Evolutionary conservation across 2,329 filamentous ascomycete genomes (phyloP).

Genomic region (Botryotinia calthae): DNA sequence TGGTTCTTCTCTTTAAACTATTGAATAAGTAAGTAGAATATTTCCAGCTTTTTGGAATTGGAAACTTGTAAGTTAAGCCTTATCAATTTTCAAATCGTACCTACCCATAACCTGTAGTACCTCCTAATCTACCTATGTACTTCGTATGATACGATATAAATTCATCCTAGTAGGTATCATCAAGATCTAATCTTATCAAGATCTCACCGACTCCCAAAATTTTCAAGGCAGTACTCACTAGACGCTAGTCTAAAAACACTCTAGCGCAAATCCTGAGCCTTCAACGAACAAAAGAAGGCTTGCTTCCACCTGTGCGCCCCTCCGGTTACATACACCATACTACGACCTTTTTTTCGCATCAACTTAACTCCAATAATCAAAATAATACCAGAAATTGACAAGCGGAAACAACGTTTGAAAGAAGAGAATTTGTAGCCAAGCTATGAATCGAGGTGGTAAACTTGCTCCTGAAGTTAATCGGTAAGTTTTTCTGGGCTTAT

Average conservation of each 20-base stretch:
- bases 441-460: slow-evolving; percentile 95
- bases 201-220: slow-evolving; percentile 5
- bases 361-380: slow-evolving; percentile 15
- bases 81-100: neutral
- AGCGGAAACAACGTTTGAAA: slow-evolving; percentile 22
- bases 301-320: slow-evolving; percentile 17
- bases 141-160: no score
- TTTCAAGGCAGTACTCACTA: neutral
- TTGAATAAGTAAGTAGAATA: neutral
- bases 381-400: slow-evolving; percentile 23
- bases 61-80: neutral
- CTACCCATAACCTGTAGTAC: no score
- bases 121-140: no score
- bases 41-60: neutral
- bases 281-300: slow-evolving; percentile 21
- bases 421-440: slow-evolving; percentile 49
- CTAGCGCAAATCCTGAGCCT: slow-evolving; percentile 12
- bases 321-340: slow-evolving; percentile 14
- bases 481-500: slow-evolving; percentile 51
- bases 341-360: slow-evolving; percentile 20
- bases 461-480: slow-evolving; percentile 99
- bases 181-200: slow-evolving; percentile 19
- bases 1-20: neutral
- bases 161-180: neutral
- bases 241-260: neutral